Percentiles rank a stretch among this genome's conserved stretches.
phyloP scores from a whole-genome alignment of 768 basidiomycete species.

The Tubosaeta sp. region DNA sequence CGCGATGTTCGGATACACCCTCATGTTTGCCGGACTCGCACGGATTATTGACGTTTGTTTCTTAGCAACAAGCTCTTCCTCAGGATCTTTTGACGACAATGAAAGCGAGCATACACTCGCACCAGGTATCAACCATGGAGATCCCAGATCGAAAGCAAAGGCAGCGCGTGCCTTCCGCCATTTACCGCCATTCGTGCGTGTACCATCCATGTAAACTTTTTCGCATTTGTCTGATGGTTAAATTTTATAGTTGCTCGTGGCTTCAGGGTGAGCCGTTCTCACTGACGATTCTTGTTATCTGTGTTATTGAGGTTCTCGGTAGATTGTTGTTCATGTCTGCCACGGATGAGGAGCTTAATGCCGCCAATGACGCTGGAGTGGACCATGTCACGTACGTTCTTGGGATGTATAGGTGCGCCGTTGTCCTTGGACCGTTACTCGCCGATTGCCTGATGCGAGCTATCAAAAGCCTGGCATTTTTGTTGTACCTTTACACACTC shows the following conservation, averaged over 20 bases:
- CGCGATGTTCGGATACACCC: conserved; percentile 74
- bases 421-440: background rate
- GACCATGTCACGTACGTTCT: conserved; percentile 90
- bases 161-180: conserved; percentile 71
- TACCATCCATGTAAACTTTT: background rate
- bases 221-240: conserved; percentile 1
- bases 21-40: conserved; percentile 78
- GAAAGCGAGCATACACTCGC: conserved; percentile 67
- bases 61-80: conserved; percentile 42
- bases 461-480: conserved; percentile 50
- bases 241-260: conserved; percentile 55
- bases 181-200: conserved; percentile 82
- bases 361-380: conserved; percentile 67
- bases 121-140: conserved; percentile 26
- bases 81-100: conserved; percentile 39
- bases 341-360: conserved; percentile 85
- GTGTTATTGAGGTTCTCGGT: background rate
- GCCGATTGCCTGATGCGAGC: background rate
- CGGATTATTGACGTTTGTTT: conserved; percentile 86
- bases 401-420: conserved; percentile 77
- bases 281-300: background rate
- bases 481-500: conserved; percentile 70
- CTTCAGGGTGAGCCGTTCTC: conserved; percentile 54
- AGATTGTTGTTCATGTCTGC: conserved; percentile 89
- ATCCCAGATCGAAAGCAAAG: conserved; percentile 26